Conservation (phyloP, 352 stramenopile genomes). For the Phytophthora pinifolia region DNA sequence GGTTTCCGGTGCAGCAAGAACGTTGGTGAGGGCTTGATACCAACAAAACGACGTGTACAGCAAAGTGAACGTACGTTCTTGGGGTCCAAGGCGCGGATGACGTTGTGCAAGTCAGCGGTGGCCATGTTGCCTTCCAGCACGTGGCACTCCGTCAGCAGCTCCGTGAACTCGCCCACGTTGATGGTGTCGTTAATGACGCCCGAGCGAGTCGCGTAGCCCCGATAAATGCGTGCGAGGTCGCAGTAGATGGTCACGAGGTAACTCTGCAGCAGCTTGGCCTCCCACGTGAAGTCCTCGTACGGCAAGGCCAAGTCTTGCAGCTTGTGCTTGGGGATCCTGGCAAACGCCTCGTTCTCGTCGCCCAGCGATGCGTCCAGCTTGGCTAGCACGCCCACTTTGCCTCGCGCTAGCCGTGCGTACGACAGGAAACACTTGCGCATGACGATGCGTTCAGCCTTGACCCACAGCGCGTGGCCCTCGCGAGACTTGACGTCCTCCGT, state of each 20-base stretch:
- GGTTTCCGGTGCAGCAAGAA: no score
- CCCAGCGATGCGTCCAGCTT: constrained; percentile 40
- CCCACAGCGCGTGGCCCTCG: constrained; percentile 68
- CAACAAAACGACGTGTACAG: background rate
- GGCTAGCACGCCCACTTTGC: constrained; percentile 61
- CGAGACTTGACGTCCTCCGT: constrained; percentile 54
- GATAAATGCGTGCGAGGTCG: constrained; percentile 75
- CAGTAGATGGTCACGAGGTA: constrained; percentile 69
- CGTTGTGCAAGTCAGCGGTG: constrained; percentile 39
- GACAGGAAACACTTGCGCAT: constrained; percentile 80
- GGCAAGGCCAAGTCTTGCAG: constrained; percentile 54
- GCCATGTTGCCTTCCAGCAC: constrained; percentile 56
- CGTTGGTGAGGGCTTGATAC: background rate
- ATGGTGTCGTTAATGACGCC: constrained; percentile 44
- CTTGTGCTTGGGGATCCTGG: constrained; percentile 47
- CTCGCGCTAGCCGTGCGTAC: constrained; percentile 58
- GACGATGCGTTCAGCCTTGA: constrained; percentile 70
- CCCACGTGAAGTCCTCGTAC: constrained; percentile 71
- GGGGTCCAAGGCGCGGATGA: constrained; percentile 48
- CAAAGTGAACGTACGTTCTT: constrained; percentile 34
- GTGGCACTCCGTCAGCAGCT: constrained; percentile 68
- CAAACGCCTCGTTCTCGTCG: constrained; percentile 68
- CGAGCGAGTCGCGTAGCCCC: constrained; percentile 53
- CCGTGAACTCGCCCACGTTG: constrained; percentile 52
- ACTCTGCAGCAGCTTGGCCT: constrained; percentile 72